Evolutionary conservation across 768 basidiomycete species (phyloP).

Genomic region (Rhodosporidiobolus odoratus): DNA sequence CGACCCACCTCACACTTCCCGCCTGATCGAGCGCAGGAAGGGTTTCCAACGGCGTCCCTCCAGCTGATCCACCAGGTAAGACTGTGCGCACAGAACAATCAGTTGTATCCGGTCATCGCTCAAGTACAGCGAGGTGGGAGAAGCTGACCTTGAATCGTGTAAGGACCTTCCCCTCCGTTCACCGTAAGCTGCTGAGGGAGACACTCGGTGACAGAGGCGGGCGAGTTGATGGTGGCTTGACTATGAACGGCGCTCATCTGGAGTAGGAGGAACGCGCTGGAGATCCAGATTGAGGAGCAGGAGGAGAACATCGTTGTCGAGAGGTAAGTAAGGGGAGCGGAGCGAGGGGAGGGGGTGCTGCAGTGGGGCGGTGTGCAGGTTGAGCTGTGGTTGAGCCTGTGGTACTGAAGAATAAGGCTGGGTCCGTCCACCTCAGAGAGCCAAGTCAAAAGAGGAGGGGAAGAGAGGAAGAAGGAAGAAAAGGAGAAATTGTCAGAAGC

Average conservation of each 20-base stretch:
- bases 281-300: background rate
- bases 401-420: too few species aligned
- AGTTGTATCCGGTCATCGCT: background rate
- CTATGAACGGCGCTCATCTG: background rate
- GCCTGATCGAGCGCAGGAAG: background rate
- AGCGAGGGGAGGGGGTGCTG: too few species aligned
- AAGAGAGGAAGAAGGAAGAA: background rate
- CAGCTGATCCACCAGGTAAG: conserved; percentile 3
- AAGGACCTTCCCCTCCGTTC: background rate
- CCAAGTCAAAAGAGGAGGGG: too few species aligned
- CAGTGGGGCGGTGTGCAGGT: too few species aligned
- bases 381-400: too few species aligned
- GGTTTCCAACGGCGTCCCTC: background rate
- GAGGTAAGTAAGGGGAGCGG: too few species aligned
- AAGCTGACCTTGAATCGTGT: background rate
- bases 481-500: background rate
- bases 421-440: too few species aligned
- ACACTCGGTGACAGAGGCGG: background rate
- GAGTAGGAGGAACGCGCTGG: background rate
- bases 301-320: background rate
- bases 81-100: background rate
- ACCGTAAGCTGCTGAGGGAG: conserved; percentile 7
- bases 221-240: background rate
- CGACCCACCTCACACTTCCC: background rate
- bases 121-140: background rate